Base-by-base conservation (phyloP, 1,139 yeast species). In the Blastobotrys capitulatus region DNA sequence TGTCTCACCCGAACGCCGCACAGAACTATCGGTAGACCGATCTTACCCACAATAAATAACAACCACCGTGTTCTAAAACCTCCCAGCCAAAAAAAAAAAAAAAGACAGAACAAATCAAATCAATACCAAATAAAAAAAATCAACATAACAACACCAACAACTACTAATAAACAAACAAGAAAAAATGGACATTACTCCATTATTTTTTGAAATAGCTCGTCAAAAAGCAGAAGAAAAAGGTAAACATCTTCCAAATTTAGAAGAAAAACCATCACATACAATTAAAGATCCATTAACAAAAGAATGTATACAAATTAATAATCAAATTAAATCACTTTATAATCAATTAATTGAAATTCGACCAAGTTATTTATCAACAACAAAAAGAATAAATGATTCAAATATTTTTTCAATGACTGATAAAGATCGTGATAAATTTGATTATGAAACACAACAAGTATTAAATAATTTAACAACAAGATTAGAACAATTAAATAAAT, bases 361-460 rank as follows among this genome's bases (percentile, higher is more conserved):
- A 13, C 66, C 68, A 1, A 53, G 63, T 38, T 68, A 68, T 50
- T 56, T 68, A 31, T 65, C 67, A 45, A 49, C 53, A 13, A 45
- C 54, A 2, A 52, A 50, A 22, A 51, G 57, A 0, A 38, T 56
- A 6, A 9, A 29, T 13, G 9, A 29, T 12, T 3, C 32, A 6
- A 51, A 43, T 19, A 44, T 51, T 31, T 57, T 53, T 10, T 42
- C 57, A 9, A 47, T 71, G 54, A 65, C 70, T 6, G 74, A 70
- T 37, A 59, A 62, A 37, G 71, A 72, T 47, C 58, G 71, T 26
- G 74, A 71, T 52, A 72, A 70, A 25, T 65, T 72, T 41, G 76
- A 72, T 57, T 68, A 66, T 52, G 72, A 69, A 47, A 66, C 71
- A 15, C 59, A 67, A 26, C 54, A 59, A 45, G 62, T 68, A 35